These are phyloP conservation scores for Phytophthora pistaciae DNA, from an alignment of 352 stramenopile species.

Conservation along the genomic window DNA sequence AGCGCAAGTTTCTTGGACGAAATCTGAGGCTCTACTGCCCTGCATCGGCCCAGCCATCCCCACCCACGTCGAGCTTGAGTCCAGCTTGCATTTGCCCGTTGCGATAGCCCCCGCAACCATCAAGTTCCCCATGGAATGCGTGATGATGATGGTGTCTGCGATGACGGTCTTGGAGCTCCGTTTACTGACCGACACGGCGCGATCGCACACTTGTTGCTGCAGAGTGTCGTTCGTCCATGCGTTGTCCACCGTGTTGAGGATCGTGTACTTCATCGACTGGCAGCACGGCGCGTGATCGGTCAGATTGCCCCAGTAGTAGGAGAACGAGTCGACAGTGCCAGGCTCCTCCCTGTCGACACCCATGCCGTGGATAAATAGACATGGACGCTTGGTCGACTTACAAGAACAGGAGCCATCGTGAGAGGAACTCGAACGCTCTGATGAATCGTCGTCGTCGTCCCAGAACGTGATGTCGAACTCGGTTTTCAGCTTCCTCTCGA, in stretches of 20 bases:
- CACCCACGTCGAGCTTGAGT: conserved; percentile 40
- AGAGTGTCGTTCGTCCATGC: conserved; percentile 35
- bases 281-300: conserved; percentile 41
- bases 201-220: conserved; percentile 42
- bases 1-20: conserved; percentile 39
- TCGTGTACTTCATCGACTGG: conserved; percentile 33
- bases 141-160: conserved; percentile 41
- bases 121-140: conserved; percentile 52
- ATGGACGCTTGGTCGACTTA: conserved; percentile 21
- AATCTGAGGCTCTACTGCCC: conserved; percentile 52
- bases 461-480: conserved; percentile 16
- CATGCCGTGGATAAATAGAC: conserved; percentile 32
- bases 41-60: conserved; percentile 42
- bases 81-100: conserved; percentile 43
- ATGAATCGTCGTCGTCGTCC: conserved; percentile 5
- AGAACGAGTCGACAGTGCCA: conserved; percentile 14
- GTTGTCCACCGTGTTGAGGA: conserved; percentile 41
- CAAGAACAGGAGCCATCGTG: conserved; percentile 14
- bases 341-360: conserved; percentile 16
- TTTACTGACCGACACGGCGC: conserved; percentile 25
- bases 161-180: conserved; percentile 24
- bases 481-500: conserved; percentile 17
- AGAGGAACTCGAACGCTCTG: neutral
- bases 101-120: conserved; percentile 41
- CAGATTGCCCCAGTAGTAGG: conserved; percentile 40